Conservation (phyloP, 78 protist genomes). For the Thecamonas trahens region DNA sequence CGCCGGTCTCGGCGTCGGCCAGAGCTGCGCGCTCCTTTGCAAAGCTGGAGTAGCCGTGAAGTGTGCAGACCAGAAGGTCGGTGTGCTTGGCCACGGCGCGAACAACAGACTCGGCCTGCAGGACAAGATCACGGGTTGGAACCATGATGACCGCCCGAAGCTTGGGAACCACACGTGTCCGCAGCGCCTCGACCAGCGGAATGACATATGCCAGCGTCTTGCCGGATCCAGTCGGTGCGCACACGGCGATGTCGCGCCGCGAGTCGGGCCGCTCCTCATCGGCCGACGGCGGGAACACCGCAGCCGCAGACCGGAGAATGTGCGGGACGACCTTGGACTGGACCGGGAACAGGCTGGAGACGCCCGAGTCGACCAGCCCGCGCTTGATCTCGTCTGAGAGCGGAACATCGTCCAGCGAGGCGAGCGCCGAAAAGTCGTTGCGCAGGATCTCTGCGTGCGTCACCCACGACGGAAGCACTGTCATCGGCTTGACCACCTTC, state of each 20-base stretch:
- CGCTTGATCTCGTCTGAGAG: too few species aligned
- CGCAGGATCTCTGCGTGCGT: too few species aligned
- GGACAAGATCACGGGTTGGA: constrained; percentile 40
- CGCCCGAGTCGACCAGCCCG: too few species aligned
- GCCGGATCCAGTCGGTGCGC: constrained; percentile 45
- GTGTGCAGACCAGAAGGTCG: neutral
- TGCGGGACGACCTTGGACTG: too few species aligned
- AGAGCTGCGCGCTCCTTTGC: neutral
- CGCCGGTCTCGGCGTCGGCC: neutral
- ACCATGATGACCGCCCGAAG: constrained; percentile 25
- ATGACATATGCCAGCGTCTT: constrained; percentile 36
- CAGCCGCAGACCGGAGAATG: too few species aligned
- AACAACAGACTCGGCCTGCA: neutral
- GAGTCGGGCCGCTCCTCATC: too few species aligned
- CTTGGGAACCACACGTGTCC: neutral
- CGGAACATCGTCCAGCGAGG: too few species aligned
- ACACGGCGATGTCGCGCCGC: constrained; percentile 28
- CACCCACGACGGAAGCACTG: too few species aligned
- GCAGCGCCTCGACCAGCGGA: constrained; percentile 15
- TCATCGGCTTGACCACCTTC: too few species aligned
- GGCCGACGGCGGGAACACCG: too few species aligned
- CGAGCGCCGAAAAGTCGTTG: too few species aligned
- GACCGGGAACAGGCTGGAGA: too few species aligned
- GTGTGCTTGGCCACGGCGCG: neutral
- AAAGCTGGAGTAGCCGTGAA: neutral